Evolutionary conservation across 2,329 filamentous ascomycete species (phyloP).

Genomic region (Macrophomina tecta): DNA sequence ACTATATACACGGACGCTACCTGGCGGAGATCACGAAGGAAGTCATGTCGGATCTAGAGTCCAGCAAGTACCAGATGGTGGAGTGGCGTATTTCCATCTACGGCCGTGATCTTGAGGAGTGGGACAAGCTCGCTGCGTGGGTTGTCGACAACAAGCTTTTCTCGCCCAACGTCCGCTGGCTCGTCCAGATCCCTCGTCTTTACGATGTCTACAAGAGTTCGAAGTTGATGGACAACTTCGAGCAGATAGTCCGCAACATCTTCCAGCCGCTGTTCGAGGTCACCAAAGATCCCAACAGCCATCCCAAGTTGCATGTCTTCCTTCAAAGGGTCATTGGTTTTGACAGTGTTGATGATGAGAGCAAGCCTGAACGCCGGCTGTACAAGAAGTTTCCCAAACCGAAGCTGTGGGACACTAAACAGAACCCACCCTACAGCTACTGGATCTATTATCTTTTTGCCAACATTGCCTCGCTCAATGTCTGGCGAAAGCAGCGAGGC

Average conservation of each 20-base stretch:
- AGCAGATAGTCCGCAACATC: constrained; percentile 87
- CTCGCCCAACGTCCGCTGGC: constrained; percentile 96
- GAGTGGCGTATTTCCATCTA: constrained; percentile 99
- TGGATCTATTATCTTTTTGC: constrained; percentile 98
- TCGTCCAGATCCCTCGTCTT: constrained; percentile 91
- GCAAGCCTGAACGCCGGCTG: constrained; percentile 91
- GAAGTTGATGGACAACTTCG: constrained; percentile 84
- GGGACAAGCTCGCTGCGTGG: constrained; percentile 97
- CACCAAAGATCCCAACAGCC: constrained; percentile 81
- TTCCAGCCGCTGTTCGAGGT: constrained; percentile 96
- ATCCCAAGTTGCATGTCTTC: constrained; percentile 94
- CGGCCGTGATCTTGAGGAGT: constrained; percentile 88
- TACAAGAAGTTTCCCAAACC: constrained; percentile 95
- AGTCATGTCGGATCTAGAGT: constrained; percentile 95
- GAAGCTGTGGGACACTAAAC: constrained; percentile 84
- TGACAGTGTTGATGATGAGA: constrained; percentile 97
- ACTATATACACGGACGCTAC: constrained; percentile 94
- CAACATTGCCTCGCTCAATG: constrained; percentile 91
- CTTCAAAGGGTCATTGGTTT: constrained; percentile 95
- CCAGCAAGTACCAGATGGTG: constrained; percentile 99
- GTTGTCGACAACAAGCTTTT: constrained; percentile 98
- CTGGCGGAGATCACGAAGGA: constrained; percentile 97
- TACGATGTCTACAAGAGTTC: constrained; percentile 96
- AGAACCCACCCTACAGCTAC: constrained; percentile 98
- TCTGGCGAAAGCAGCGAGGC: constrained; percentile 85